Base-by-base conservation (phyloP, 225 moss, liverwort and hornwort species). In the Bryum argenteum region DNA sequence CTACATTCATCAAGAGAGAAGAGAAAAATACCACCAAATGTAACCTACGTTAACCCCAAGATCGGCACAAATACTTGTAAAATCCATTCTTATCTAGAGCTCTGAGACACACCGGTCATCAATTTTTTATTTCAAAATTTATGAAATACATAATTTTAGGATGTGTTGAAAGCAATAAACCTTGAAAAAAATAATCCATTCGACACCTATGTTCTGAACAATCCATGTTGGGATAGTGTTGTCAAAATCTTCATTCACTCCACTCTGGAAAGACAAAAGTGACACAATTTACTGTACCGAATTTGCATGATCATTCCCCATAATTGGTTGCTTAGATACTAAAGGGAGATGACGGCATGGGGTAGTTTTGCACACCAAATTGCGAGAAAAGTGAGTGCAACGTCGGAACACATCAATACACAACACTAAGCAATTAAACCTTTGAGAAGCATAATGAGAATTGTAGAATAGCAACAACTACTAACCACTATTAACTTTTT, bases 401-500 rank as follows among this genome's bases (percentile, higher is more conserved):
- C 38, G 62, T 67, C 26, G 24, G 55, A 54, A 71, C 3, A 20
- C 11, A 50, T 58, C 62, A 16, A 73, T 39, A 63, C 18, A 18
- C 23, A 28, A 4, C 16, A 4, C 16, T 42, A 58, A 33, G 28
- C 17, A 24, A 5, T 62, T 39, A 39, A 61, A 68, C 48, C 11
- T 19, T 58, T 70, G 14, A 18, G 2, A 56, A 68, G 40, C 38
- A 73, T 62, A 42, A 50, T 2, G 55, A 18, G n/a, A 41, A 22
- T 11, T 37, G 11, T 3, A 52, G 44, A 42, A 8, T 21, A 37
- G 21, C 44, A 45, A 33, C 65, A 13, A 43, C 1, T 8, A 71
- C 80, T 44, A 24, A 70, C 80, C 75, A 66, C 38, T 24, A 23
- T 45, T 43, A 1, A 33, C 53, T 47, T 18, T 15, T 74, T 65